These are phyloP conservation scores for Gaeumannomyces sp. DNA, from an alignment of 2,329 filamentous ascomycete species.

Conservation along the genomic window DNA sequence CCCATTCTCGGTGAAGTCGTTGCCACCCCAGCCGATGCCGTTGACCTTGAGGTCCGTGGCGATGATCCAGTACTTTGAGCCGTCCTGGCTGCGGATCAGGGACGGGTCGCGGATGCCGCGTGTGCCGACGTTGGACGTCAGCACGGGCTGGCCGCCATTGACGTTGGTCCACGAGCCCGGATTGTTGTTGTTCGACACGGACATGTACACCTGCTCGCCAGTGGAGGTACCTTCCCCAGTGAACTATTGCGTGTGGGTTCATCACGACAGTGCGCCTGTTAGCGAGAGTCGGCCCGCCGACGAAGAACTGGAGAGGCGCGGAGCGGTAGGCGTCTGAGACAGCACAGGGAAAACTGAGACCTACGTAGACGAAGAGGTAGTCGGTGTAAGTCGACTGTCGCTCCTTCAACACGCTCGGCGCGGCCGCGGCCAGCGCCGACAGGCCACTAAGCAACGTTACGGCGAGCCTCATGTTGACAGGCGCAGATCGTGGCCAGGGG, in stretches of 20 bases:
- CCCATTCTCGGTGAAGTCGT: constrained; percentile 39
- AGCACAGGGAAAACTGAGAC: not conserved
- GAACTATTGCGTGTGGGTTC: constrained; percentile 6
- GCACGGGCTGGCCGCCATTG: constrained; percentile 38
- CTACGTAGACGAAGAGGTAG: not conserved
- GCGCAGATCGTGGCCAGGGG: not conserved
- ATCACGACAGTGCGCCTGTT: not conserved
- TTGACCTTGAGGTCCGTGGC: constrained; percentile 38
- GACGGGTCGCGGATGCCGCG: constrained; percentile 47
- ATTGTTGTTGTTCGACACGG: constrained; percentile 45
- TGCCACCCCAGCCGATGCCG: constrained; percentile 44
- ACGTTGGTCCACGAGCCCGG: constrained; percentile 43
- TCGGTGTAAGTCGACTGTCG: not conserved
- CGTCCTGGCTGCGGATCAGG: constrained; percentile 43
- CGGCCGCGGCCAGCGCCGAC: not conserved
- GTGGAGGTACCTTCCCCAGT: constrained; percentile 10
- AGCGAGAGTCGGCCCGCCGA: not conserved
- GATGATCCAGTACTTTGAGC: constrained; percentile 44
- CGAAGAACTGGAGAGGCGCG: too few species aligned
- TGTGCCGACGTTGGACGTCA: constrained; percentile 40
- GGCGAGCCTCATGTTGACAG: not conserved
- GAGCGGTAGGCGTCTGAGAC: too few species aligned
- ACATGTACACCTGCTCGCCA: constrained; percentile 48
- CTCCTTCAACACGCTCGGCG: not conserved
- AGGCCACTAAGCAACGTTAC: not conserved